phyloP scores from a whole-genome alignment of 108 stramenopile species.

The Chaetoceros muelleri region DNA sequence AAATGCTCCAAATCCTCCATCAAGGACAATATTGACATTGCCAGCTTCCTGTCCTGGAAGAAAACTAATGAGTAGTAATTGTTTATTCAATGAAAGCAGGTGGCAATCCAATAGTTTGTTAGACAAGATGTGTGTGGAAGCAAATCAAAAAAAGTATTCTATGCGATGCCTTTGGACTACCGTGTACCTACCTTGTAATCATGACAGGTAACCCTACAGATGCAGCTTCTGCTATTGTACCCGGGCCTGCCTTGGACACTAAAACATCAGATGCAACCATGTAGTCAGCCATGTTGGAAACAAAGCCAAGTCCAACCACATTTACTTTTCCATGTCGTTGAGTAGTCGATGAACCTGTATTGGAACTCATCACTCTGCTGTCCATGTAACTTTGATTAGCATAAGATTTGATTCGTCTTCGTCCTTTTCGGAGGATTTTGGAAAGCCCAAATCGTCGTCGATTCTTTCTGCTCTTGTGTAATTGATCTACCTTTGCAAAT shows the following conservation, averaged over 20 bases:
- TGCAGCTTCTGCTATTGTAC: conserved; percentile 97
- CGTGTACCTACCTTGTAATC: conserved; percentile 49
- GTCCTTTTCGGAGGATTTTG: background rate
- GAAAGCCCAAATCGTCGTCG: background rate
- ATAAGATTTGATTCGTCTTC: background rate
- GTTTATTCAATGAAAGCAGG: conserved; percentile 15
- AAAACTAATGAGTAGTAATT: conserved; percentile 38
- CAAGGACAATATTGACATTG: conserved; percentile 80
- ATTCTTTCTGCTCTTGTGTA: conserved; percentile 2
- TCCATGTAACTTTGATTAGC: background rate
- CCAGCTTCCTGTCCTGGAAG: conserved; percentile 84
- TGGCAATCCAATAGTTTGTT: conserved; percentile 14
- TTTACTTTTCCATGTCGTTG: conserved; percentile 36
- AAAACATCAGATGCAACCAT: conserved; percentile 94
- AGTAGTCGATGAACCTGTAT: conserved; percentile 41
- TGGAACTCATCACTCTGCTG: conserved; percentile 9
- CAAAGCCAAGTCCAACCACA: conserved; percentile 80
- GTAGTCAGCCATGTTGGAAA: conserved; percentile 92
- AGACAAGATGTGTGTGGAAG: too few relatives aligned
- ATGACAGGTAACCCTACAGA: conserved; percentile 86
- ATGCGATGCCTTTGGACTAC: too few relatives aligned
- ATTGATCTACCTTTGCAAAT: too few relatives aligned
- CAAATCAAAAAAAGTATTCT: too few relatives aligned
- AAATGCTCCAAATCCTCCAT: conserved; percentile 66
- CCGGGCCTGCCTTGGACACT: conserved; percentile 95